Percentiles rank a stretch among this genome's conserved stretches.
Conservation (phyloP, 106 monocot species). For the Agapanthus africanus region DNA sequence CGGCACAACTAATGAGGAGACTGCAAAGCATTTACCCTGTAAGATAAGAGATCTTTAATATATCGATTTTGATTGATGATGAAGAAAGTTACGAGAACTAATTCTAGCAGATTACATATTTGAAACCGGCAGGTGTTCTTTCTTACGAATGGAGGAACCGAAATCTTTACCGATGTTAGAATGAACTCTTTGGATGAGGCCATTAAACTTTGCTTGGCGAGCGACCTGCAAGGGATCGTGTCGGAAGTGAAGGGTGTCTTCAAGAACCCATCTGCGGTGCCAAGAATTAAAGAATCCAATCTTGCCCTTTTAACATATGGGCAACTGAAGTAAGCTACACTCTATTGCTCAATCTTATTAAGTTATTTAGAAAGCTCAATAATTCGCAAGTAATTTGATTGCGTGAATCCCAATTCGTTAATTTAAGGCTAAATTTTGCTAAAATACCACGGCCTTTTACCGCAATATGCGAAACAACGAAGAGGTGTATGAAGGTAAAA, state of each 20-base stretch:
- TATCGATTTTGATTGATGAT: not conserved
- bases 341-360: no score
- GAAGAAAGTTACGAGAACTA: constrained; percentile 1
- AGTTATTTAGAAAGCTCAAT: no score
- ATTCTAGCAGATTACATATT: no score
- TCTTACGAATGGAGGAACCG: constrained; percentile 73
- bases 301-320: constrained; percentile 68
- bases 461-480: no score
- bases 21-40: constrained; percentile 61
- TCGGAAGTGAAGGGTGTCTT: constrained; percentile 66
- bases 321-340: no score
- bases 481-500: no score
- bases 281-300: constrained; percentile 61
- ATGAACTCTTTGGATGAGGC: constrained; percentile 86
- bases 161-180: constrained; percentile 49
- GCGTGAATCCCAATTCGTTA: no score
- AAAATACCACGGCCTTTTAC: no score
- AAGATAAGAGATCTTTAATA: not conserved
- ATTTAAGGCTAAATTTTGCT: no score
- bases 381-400: no score
- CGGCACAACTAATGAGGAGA: constrained; percentile 50
- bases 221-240: constrained; percentile 64
- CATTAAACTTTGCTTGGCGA: constrained; percentile 37
- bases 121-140: constrained; percentile 96
- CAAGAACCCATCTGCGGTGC: constrained; percentile 44